These are phyloP conservation scores for Clavispora asparagi DNA, from an alignment of 805 yeast species.

Conservation along the genomic window DNA sequence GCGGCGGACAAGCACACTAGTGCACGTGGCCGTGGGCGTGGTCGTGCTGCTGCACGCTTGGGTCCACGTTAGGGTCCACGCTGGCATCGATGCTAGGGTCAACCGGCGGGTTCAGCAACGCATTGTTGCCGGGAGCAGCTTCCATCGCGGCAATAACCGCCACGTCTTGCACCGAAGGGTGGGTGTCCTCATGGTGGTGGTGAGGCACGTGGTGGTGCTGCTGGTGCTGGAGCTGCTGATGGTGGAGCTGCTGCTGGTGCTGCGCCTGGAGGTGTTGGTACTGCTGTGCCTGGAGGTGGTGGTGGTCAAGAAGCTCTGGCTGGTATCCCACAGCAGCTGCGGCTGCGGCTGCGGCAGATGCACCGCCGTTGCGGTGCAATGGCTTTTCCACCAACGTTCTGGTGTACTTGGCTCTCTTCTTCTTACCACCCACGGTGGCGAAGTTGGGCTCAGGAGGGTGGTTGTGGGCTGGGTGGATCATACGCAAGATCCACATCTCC, in stretches of 20 bases:
- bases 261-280: constrained; percentile 17
- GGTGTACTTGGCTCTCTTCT: constrained; percentile 35
- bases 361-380: constrained; percentile 22
- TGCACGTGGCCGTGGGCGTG: constrained; percentile 28
- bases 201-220: constrained; percentile 24
- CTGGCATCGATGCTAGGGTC: constrained; percentile 30
- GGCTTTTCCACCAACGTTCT: constrained; percentile 43
- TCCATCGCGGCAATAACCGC: constrained; percentile 41
- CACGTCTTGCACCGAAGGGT: constrained; percentile 34
- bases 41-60: constrained; percentile 39
- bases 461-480: constrained; percentile 43
- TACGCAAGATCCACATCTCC: constrained; percentile 43
- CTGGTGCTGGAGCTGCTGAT: constrained; percentile 12
- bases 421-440: constrained; percentile 22
- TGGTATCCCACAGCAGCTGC: constrained; percentile 22
- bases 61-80: constrained; percentile 42
- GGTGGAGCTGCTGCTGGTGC: constrained; percentile 22
- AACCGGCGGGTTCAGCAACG: constrained; percentile 26
- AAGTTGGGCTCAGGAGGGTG: constrained; percentile 39
- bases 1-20: constrained; percentile 3
- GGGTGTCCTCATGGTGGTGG: constrained; percentile 19
- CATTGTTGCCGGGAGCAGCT: constrained; percentile 25
- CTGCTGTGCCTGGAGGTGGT: constrained; percentile 17
- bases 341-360: constrained; percentile 21
- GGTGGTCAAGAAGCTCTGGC: constrained; percentile 20